Evolutionary conservation across 352 stramenopile genomes (phyloP), one percentile per base, ranked within the genome.

Genomic region (Phytophthora podocarpi): DNA sequence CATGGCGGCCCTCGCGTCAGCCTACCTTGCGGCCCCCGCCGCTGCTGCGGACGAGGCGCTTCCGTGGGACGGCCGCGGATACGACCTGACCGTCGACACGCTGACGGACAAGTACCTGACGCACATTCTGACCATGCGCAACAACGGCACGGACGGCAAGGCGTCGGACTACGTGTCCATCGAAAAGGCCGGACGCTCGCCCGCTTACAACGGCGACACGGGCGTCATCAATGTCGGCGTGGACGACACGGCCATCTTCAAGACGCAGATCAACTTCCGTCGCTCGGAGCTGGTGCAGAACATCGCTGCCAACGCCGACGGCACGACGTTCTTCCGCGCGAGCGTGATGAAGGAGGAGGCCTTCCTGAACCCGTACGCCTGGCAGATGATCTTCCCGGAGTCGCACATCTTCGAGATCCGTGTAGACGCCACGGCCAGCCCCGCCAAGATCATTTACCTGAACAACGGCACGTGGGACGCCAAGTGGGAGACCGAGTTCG

Each of bases 141-240:
- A 88, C 58, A 74, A 71, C 46, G 61, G 54, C 41, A 72, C 59
- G 1, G 23, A 57, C 26, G 26, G 23, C 15, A 30, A 37, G 12
- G 24, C 35, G 72, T 62, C 70, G 6, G 66, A 75, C 21, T 90
- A 78, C 65, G 71, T 84, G 5, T 76, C 75, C 13, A 53, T 90
- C 48, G 46, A 67, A 18, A 57, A 64, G 5, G 64, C 64, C 4
- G 81, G 70, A 42, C 81, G 81, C 40, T 80, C 68, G 32, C 72
- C 78, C 10, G 70, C 70, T 39, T 89, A 73, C 68, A 90, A 89
- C 53, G 59, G 60, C 35, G 81, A 90, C 67, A 84, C 74, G 51
- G 79, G 79, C 32, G 75, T 89, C 20, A 82, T 83, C 70, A 82
- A 56, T 27, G 27, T 59, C n/a, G 51, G 5, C 27, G 51, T 50